These are phyloP conservation scores for Solanum pinnatisectum DNA, from an alignment of 257 asterid genomes.

Conservation along the genomic window DNA sequence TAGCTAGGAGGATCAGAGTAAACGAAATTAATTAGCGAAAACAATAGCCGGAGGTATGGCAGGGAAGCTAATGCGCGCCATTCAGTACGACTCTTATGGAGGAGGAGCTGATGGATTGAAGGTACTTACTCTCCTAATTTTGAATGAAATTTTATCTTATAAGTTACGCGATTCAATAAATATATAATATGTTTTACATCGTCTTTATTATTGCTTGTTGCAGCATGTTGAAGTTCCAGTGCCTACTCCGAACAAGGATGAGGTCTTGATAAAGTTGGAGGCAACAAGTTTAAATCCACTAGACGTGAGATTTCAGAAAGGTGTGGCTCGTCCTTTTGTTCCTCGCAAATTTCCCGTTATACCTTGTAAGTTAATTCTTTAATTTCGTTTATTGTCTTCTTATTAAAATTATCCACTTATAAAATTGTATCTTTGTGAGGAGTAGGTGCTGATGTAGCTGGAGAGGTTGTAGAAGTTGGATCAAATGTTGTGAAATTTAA, in stretches of 20 bases:
- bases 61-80: background rate
- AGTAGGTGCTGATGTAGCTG: slow-evolving; percentile 54
- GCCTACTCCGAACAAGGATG: slow-evolving; percentile 46
- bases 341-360: slow-evolving; percentile 39
- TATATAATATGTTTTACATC: background rate
- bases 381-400: background rate
- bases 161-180: background rate
- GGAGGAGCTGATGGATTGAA: background rate
- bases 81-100: background rate
- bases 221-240: slow-evolving; percentile 61
- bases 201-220: background rate
- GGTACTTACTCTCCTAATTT: background rate
- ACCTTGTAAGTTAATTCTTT: slow-evolving; percentile 32
- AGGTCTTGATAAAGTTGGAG: slow-evolving; percentile 55
- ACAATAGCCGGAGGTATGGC: background rate
- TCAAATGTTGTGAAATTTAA: slow-evolving; percentile 34
- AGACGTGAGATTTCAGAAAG: slow-evolving; percentile 57
- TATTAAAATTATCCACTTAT: background rate
- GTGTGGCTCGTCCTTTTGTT: slow-evolving; percentile 36
- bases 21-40: background rate
- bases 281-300: slow-evolving; percentile 58
- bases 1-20: background rate
- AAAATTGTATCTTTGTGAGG: background rate
- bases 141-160: background rate
- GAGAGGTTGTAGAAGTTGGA: slow-evolving; percentile 54